A percentile compares a stretch with the other conserved stretches of the same genome.
phyloP scores from a whole-genome alignment of 148 eudicot species.

The Camellia granthamiana region DNA sequence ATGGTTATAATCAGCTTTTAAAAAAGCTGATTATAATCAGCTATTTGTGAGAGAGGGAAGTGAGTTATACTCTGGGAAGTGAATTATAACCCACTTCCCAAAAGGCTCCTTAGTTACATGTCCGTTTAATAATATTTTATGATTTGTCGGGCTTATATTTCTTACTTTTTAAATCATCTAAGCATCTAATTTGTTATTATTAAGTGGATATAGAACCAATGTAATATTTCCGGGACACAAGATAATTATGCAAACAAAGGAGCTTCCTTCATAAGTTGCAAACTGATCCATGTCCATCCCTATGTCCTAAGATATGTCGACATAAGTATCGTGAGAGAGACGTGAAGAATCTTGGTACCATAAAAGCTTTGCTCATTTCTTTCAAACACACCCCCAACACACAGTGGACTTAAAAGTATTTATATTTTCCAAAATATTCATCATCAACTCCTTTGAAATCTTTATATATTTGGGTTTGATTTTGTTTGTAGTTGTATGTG shows the following conservation, averaged over 20 bases:
- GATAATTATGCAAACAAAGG: background rate
- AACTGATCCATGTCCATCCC: slow-evolving; percentile 21
- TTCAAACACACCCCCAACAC: slow-evolving; percentile 1
- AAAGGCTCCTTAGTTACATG: too few relatives aligned
- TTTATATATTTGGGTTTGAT: background rate
- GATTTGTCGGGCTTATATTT: too few relatives aligned
- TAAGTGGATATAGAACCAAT: too few relatives aligned
- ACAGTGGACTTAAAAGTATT: slow-evolving; percentile 11
- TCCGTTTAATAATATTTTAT: too few relatives aligned
- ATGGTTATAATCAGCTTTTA: too few relatives aligned
- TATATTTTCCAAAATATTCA: slow-evolving; percentile 2
- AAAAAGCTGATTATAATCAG: too few relatives aligned
- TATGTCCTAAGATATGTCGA: slow-evolving; percentile 16
- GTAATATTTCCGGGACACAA: too few relatives aligned
- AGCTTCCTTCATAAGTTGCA: background rate
- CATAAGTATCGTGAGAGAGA: slow-evolving; percentile 2
- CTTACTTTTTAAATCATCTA: too few relatives aligned
- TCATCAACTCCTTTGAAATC: background rate
- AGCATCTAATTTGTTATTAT: too few relatives aligned
- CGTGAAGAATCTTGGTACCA: slow-evolving; percentile 18
- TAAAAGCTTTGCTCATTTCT: background rate
- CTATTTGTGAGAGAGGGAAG: too few relatives aligned
- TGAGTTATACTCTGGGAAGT: too few relatives aligned
- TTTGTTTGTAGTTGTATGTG: background rate
- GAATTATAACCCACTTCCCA: too few relatives aligned